These are phyloP conservation scores for Castanea mollissima DNA, from an alignment of 306 rosid genomes.

Conservation along the genomic window DNA sequence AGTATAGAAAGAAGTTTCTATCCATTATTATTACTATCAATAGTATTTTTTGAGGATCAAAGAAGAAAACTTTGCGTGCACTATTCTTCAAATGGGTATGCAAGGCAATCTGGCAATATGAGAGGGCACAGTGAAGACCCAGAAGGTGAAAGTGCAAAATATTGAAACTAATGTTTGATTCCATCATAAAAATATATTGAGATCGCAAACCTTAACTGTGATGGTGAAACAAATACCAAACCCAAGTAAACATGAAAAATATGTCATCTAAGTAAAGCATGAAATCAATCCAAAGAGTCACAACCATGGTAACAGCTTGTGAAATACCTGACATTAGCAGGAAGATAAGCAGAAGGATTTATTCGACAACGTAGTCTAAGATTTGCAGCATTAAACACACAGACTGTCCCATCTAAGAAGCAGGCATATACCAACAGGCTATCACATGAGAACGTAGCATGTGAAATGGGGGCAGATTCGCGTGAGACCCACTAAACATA, in stretches of 20 bases:
- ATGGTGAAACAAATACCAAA: background rate
- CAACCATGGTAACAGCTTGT: background rate
- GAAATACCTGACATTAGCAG: constrained; percentile 70
- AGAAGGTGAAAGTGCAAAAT: background rate
- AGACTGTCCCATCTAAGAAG: constrained; percentile 79
- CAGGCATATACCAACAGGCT: constrained; percentile 90
- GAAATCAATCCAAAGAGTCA: background rate
- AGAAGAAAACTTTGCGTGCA: background rate
- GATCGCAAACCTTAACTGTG: background rate
- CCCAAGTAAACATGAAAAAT: background rate
- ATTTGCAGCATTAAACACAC: constrained; percentile 69
- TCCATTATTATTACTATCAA: no score
- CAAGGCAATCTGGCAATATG: background rate
- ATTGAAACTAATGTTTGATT: background rate
- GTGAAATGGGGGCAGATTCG: constrained; percentile 90
- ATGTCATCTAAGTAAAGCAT: background rate
- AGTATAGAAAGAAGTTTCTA: no score
- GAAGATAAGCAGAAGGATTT: constrained; percentile 81
- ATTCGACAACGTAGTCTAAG: constrained; percentile 88
- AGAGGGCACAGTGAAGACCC: no score
- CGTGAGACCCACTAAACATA: constrained; percentile 68
- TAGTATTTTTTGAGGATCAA: no score
- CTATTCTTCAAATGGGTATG: background rate
- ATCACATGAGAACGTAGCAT: constrained; percentile 96
- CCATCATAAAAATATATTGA: background rate